Percentiles rank a stretch among this genome's conserved stretches.
Conservation (phyloP, 108 stramenopile genomes). For the Cyclotella baltica region DNA sequence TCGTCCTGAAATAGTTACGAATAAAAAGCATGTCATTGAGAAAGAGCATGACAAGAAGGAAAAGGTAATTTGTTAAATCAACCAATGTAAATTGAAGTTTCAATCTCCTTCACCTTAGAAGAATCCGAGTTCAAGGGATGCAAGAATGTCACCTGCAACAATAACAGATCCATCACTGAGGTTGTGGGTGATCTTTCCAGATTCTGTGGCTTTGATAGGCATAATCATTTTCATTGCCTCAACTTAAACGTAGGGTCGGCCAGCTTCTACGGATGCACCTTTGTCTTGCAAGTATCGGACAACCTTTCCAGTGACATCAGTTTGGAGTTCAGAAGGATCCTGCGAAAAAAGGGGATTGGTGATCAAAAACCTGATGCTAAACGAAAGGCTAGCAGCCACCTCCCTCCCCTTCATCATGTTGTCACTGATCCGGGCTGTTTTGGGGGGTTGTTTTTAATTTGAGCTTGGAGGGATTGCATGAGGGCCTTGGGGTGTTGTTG, state of each 20-base stretch:
- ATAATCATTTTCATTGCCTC: constrained; percentile 97
- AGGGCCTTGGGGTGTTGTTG: no score
- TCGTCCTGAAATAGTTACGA: constrained; percentile 15
- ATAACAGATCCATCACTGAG: constrained; percentile 96
- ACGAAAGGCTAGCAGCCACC: no score
- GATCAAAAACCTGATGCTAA: no score
- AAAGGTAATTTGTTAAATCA: no score
- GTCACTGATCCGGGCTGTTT: no score
- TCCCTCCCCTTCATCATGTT: no score
- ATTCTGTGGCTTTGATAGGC: constrained; percentile 94
- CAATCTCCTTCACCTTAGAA: constrained; percentile 94
- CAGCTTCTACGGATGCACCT: constrained; percentile 87
- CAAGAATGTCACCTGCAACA: constrained; percentile 94
- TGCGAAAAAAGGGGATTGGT: no score
- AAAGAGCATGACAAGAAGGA: no score
- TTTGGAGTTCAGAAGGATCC: constrained; percentile 96
- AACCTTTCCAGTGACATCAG: constrained; percentile 98
- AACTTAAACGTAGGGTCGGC: constrained; percentile 94
- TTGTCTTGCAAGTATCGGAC: constrained; percentile 96
- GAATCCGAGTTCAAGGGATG: constrained; percentile 92
- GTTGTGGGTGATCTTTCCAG: constrained; percentile 92
- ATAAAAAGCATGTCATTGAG: no score
- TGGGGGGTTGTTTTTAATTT: no score
- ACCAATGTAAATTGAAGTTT: no score
- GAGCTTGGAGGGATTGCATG: no score